These are phyloP conservation scores for Gossypium raimondii DNA, from an alignment of 345 rosid species.

Conservation along the genomic window DNA sequence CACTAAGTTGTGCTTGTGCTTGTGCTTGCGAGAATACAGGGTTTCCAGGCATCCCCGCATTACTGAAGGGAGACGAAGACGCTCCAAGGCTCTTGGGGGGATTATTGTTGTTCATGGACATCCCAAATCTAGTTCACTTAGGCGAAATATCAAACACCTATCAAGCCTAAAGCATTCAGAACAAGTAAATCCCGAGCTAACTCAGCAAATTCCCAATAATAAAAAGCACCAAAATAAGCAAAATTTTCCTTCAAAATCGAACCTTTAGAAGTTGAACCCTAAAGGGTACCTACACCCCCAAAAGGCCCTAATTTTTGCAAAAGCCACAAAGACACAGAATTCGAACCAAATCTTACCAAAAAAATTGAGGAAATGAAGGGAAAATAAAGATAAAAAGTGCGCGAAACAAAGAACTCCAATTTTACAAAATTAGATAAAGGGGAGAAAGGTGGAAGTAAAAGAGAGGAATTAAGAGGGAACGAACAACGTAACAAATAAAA, in stretches of 20 bases:
- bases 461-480: not conserved
- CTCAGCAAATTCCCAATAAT: not conserved
- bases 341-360: not conserved
- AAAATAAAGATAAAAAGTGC: not conserved
- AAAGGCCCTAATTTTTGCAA: not conserved
- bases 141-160: not conserved
- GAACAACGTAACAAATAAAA: not conserved
- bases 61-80: not conserved
- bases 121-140: slow-evolving; percentile 17
- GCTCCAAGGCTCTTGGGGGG: not conserved
- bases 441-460: not conserved
- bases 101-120: slow-evolving; percentile 35
- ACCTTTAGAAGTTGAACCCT: not conserved
- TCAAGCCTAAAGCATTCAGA: not conserved
- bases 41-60: slow-evolving; percentile 1
- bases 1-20: slow-evolving; percentile 33
- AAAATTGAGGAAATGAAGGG: not conserved
- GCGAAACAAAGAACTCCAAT: not conserved
- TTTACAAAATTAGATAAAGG: not conserved
- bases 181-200: not conserved
- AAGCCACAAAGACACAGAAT: not conserved
- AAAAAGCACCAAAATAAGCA: not conserved
- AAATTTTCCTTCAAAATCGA: not conserved
- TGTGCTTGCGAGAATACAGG: slow-evolving; percentile 16
- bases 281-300: not conserved